Conservation (phyloP, 202 grass and related monocot genomes). For the Musa balbisiana region DNA sequence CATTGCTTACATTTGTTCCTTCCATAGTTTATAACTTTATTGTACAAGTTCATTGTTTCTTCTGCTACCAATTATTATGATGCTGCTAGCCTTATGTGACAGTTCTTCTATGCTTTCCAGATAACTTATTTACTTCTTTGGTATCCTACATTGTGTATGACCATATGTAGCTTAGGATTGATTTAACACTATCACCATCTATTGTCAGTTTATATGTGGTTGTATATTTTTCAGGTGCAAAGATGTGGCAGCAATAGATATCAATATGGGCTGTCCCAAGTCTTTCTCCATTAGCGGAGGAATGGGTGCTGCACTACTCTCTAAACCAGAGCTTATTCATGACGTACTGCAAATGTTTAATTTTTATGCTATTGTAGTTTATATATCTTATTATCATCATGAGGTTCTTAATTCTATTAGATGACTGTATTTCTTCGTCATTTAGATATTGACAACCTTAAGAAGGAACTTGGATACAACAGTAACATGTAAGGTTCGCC, state of each 20-base stretch:
- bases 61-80: too few species aligned
- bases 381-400: slow-evolving; percentile 7
- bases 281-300: slow-evolving; percentile 86
- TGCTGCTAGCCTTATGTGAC: too few species aligned
- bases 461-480: slow-evolving; percentile 64
- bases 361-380: slow-evolving; percentile 1
- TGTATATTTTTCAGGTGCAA: slow-evolving; percentile 44
- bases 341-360: slow-evolving; percentile 47
- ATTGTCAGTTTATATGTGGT: not conserved
- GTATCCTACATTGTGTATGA: not conserved
- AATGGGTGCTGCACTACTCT: slow-evolving; percentile 98
- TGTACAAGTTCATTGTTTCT: too few species aligned
- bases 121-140: not conserved
- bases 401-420: slow-evolving; percentile 22
- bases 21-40: too few species aligned
- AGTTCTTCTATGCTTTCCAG: not conserved
- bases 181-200: not conserved
- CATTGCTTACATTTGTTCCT: too few species aligned
- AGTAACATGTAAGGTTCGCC: slow-evolving; percentile 92
- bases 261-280: slow-evolving; percentile 97
- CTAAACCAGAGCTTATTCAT: slow-evolving; percentile 97
- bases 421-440: slow-evolving; percentile 26
- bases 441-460: slow-evolving; percentile 92
- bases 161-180: not conserved
- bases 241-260: slow-evolving; percentile 87